A percentile compares a stretch with the other conserved stretches of the same genome.
These are phyloP conservation scores for Cordyceps tenuipes DNA, from an alignment of 2,329 filamentous ascomycete genomes.

Conservation along the genomic window DNA sequence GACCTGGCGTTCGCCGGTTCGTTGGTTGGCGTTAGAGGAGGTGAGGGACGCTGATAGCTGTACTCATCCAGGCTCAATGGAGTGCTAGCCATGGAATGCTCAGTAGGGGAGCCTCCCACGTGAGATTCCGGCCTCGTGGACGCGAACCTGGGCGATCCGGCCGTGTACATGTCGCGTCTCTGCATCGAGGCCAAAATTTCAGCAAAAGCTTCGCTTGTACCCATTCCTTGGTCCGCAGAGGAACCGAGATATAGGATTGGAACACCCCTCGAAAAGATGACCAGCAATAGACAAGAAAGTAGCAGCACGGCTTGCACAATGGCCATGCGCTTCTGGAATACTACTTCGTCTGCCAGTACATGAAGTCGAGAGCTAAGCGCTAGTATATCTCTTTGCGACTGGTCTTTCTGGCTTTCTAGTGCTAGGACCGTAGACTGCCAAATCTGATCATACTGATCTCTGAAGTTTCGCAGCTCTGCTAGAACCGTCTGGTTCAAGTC, in stretches of 20 bases:
- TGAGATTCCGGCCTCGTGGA: not conserved
- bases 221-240: constrained; percentile 20
- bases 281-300: constrained; percentile 75
- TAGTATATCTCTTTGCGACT: constrained; percentile 73
- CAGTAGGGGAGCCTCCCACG: not conserved
- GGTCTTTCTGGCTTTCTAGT: constrained; percentile 78
- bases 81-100: not conserved
- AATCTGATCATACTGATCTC: constrained; percentile 86
- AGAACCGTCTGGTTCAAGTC: constrained; percentile 83
- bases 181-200: constrained; percentile 16
- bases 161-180: constrained; percentile 9
- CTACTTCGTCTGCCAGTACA: constrained; percentile 86
- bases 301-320: constrained; percentile 86
- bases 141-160: not conserved
- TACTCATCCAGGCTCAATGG: constrained; percentile 4
- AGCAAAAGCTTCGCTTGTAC: constrained; percentile 16
- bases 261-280: constrained; percentile 64
- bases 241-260: constrained; percentile 27
- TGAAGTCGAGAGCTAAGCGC: constrained; percentile 75
- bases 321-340: constrained; percentile 81
- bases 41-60: constrained; percentile 11
- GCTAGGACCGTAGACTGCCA: constrained; percentile 95
- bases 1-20: not conserved
- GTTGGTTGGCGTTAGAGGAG: constrained; percentile 8
- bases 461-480: constrained; percentile 66